Conservation (phyloP, 164 flowering plant species). For the Protea cynaroides region DNA sequence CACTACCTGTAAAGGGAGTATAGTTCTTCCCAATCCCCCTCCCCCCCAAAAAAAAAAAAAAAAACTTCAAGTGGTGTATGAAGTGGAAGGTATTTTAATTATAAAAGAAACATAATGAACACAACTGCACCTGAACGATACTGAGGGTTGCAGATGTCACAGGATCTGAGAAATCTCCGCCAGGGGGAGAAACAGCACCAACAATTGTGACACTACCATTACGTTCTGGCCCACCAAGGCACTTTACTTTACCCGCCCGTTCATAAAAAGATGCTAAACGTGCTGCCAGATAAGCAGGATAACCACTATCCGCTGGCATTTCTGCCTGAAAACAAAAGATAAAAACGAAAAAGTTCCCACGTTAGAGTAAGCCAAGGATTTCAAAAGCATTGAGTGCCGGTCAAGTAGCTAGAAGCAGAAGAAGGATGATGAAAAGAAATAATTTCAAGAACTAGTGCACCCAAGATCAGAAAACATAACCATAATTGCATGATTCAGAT, state of each 20-base stretch:
- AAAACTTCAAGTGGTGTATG: no score
- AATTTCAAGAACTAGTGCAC: no score
- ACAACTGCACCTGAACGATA: constrained; percentile 77
- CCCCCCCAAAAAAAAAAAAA: no score
- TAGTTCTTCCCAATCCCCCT: no score
- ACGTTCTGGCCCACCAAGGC: constrained; percentile 97
- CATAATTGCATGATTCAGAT: no score
- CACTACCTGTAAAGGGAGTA: no score
- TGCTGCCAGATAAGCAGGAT: constrained; percentile 98
- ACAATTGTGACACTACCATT: constrained; percentile 98
- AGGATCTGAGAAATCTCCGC: constrained; percentile 99
- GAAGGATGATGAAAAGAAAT: background rate
- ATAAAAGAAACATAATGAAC: background rate
- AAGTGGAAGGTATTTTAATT: background rate
- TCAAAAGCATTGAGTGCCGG: background rate
- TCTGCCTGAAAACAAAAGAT: constrained; percentile 59
- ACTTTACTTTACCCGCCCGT: constrained; percentile 99
- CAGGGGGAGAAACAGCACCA: constrained; percentile 99
- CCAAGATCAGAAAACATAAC: no score
- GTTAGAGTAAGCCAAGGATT: background rate
- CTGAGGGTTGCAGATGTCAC: constrained; percentile 98
- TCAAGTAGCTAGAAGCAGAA: background rate
- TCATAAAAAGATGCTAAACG: constrained; percentile 97
- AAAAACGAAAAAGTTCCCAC: background rate
- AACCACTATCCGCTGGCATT: constrained; percentile 98